Evolutionary conservation across 768 basidiomycete species (phyloP), one percentile per base, ranked within the genome.

Genomic region (Pisolithus orientalis): DNA sequence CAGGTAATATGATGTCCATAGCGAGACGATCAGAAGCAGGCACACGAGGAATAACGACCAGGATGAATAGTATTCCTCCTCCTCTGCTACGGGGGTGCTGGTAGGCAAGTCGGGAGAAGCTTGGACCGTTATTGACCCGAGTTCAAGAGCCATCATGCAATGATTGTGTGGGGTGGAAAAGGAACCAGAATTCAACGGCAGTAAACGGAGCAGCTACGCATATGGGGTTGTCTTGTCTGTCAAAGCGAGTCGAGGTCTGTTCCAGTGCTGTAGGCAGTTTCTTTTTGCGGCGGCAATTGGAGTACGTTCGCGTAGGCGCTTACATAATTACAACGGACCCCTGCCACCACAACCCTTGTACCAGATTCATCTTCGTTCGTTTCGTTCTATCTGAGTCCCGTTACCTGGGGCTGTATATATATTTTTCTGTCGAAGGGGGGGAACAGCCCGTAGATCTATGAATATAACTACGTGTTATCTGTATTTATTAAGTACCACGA

Each of bases 1-100:
- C 4, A 99, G 83, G 64, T 97, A 98, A 74, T 99, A 99, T 27
- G 91, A 94, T 21, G 93, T 96, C 81, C 87, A 91, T 53, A 99
- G 80, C 7, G 95, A 96, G 57, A 96, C 75, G 50, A 98, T 88
- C 55, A 99, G 86, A 32, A 99, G 84, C 56, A 91, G 69, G 74
- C 91, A 91, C 60, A 93, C 91, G 49, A 94, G 85, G 69, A 93
- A 90, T 21, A 94, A 80, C n/a, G 90, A 91, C 89, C 91, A 91
- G 31, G 90, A 92, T 13, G 89, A 91, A 69, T 92, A 93, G 66
- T 84, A 89, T 65, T 94, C 91, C 67, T 92, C 90, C 46, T 90
- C 88, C 64, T 91, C 86, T 10, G 77, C 68, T 32, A 76, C 63
- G 24, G 80, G 73, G 2, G 59, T 53, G 0, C 63, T 61, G 0